Evolutionary conservation across 2,329 filamentous ascomycete species (phyloP).

Genomic region (Aspergillus costaricaensis): DNA sequence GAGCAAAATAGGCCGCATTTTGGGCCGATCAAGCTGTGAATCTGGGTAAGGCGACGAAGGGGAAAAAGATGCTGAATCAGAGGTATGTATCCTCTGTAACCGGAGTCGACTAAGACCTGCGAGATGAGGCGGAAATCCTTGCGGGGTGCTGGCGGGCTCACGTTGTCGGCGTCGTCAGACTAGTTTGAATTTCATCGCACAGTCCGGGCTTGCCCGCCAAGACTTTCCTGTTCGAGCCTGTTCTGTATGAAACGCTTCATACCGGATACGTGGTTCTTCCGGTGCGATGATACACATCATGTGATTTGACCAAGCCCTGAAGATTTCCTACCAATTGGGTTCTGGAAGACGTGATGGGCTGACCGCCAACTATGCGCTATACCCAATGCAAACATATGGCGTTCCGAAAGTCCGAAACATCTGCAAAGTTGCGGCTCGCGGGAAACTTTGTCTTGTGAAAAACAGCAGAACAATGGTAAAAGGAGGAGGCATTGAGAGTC

Average conservation of each 20-base stretch:
- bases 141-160: conserved; percentile 28
- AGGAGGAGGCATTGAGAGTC: background rate
- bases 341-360: background rate
- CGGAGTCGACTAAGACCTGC: conserved; percentile 22
- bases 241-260: conserved; percentile 24
- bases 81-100: conserved; percentile 25
- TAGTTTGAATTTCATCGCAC: conserved; percentile 47
- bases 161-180: conserved; percentile 31
- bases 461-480: background rate
- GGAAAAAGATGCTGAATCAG: conserved; percentile 15
- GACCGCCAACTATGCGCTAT: background rate
- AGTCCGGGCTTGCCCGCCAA: conserved; percentile 40
- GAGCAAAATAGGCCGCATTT: conserved; percentile 94
- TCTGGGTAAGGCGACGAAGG: conserved; percentile 20
- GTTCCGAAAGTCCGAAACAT: background rate
- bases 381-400: too few species aligned
- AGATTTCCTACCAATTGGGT: background rate
- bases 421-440: conserved; percentile 1
- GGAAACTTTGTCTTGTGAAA: conserved; percentile 6
- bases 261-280: conserved; percentile 28
- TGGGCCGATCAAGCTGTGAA: conserved; percentile 44
- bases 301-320: conserved; percentile 30
- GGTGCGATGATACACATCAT: conserved; percentile 19
- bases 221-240: conserved; percentile 27
- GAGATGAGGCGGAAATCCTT: conserved; percentile 29